These are phyloP conservation scores for Colletotrichum tanaceti DNA, from an alignment of 2,329 filamentous ascomycete genomes.

Conservation along the genomic window DNA sequence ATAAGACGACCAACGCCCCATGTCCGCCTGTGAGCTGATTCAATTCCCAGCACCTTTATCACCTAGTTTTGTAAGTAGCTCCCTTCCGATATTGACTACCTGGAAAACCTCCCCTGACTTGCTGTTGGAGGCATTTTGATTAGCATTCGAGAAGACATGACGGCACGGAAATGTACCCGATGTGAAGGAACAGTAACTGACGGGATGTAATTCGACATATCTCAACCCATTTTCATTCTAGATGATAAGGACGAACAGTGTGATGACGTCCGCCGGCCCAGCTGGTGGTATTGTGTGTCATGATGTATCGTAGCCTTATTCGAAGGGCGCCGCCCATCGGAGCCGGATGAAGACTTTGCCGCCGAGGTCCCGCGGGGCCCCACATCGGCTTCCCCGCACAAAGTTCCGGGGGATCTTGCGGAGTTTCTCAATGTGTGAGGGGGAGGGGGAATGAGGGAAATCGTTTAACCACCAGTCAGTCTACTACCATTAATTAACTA, in stretches of 20 bases:
- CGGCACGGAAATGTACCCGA: neutral
- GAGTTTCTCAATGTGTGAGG: neutral
- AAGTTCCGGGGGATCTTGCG: neutral
- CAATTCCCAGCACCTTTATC: neutral
- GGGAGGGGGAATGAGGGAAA: slow-evolving; percentile 5
- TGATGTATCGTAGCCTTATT: too few species aligned
- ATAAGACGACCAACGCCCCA: neutral
- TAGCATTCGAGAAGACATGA: neutral
- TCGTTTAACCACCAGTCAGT: slow-evolving; percentile 7
- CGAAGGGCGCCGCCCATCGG: neutral
- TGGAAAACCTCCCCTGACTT: too few species aligned
- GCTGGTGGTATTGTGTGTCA: too few species aligned
- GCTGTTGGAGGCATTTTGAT: too few species aligned
- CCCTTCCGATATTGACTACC: too few species aligned
- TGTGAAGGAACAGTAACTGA: neutral
- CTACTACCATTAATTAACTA: neutral
- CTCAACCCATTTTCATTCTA: too few species aligned
- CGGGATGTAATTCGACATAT: too few species aligned
- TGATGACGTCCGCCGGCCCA: too few species aligned
- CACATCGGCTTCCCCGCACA: slow-evolving; percentile 13
- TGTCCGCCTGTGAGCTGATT: too few species aligned
- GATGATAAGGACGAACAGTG: too few species aligned
- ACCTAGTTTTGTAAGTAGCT: neutral
- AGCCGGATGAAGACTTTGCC: slow-evolving; percentile 21
- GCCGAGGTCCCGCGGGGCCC: neutral